Evolutionary conservation across 2,329 filamentous ascomycete genomes (phyloP).

Genomic region (Hymenoscyphus fructigenus): DNA sequence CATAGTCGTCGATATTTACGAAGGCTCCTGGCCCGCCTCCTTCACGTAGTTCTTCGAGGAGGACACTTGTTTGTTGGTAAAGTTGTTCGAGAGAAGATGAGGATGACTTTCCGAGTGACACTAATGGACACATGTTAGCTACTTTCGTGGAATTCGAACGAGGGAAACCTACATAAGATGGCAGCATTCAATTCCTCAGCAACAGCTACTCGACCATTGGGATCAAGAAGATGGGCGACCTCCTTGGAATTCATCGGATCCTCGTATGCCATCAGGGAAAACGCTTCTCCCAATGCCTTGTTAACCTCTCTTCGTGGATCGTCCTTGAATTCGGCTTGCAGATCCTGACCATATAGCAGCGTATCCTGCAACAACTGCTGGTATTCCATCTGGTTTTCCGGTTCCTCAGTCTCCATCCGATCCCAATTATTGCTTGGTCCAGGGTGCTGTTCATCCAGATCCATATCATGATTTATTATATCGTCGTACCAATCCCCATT

Average conservation of each 20-base stretch:
- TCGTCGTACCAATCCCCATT: constrained; percentile 40
- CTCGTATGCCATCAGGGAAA: constrained; percentile 81
- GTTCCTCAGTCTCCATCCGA: constrained; percentile 53
- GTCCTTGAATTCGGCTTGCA: constrained; percentile 74
- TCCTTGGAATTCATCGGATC: constrained; percentile 74
- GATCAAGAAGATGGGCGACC: constrained; percentile 76
- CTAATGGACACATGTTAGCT: constrained; percentile 45
- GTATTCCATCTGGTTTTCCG: constrained; percentile 29
- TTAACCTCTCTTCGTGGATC: constrained; percentile 69
- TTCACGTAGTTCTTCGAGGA: constrained; percentile 79
- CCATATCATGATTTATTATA: constrained; percentile 45
- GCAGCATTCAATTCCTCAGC: constrained; percentile 94
- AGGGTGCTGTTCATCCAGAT: constrained; percentile 51
- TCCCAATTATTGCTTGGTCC: constrained; percentile 44
- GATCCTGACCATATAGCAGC: constrained; percentile 74
- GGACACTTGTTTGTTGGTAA: constrained; percentile 80
- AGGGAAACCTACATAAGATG: constrained; percentile 60
- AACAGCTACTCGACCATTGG: constrained; percentile 70
- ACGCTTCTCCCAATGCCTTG: constrained; percentile 78
- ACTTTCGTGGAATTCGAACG: neutral
- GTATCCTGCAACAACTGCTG: constrained; percentile 62
- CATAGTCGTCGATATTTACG: constrained; percentile 64
- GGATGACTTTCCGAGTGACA: constrained; percentile 86
- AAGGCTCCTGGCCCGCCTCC: constrained; percentile 82
- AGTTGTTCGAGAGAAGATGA: constrained; percentile 81